These are phyloP conservation scores for barrel medic (Medicago truncatula) DNA, from an alignment of 306 rosid genomes.

Conservation along the genomic window MtrunA17r5.0-ANR NC_053049.1:41897001-41897500, in stretches of 20 bases:
- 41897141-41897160: conserved; percentile 60
- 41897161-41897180: conserved; percentile 59
- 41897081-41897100: conserved; percentile 53
- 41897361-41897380: conserved; percentile 65
- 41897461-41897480: conserved; percentile 68
- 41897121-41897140: conserved; percentile 70
- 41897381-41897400: conserved; percentile 69
- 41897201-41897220: conserved; percentile 63
- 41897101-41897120: conserved; percentile 53
- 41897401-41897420: conserved; percentile 60
- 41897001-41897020: conserved; percentile 55
- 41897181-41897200: conserved; percentile 62
- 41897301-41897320: conserved; percentile 51
- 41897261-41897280: conserved; percentile 51
- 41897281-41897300: conserved; percentile 57
- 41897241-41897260: conserved; percentile 43
- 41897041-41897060: conserved; percentile 58
- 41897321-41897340: conserved; percentile 57
- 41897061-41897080: conserved; percentile 62
- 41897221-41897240: conserved; percentile 47
- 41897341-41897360: conserved; percentile 67
- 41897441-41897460: conserved; percentile 62
- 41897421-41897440: conserved; percentile 58
- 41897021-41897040: conserved; percentile 44
- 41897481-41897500: conserved; percentile 59